Percentiles rank a stretch among this genome's conserved stretches.
Evolutionary conservation across 2,329 filamentous ascomycete species (phyloP).

Genomic region (Calonectria multiphialidica): DNA sequence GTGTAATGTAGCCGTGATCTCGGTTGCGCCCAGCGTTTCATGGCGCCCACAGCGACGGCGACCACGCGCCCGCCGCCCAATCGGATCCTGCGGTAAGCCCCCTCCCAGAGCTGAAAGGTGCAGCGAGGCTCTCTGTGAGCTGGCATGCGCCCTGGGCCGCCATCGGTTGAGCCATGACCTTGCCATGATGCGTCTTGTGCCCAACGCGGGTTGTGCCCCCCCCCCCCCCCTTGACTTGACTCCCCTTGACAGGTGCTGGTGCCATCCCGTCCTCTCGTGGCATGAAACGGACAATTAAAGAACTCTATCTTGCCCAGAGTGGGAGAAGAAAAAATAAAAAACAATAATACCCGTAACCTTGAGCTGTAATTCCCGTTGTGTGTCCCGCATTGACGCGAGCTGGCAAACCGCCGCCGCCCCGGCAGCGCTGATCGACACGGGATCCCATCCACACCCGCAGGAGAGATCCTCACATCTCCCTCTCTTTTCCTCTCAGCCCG

Average conservation of each 20-base stretch:
- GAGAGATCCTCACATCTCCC: background rate
- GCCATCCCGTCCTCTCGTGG: background rate
- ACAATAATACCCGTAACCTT: background rate
- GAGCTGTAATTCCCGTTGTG: background rate
- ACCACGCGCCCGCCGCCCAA: background rate
- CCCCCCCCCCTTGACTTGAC: background rate
- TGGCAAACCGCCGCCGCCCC: background rate
- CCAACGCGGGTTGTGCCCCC: background rate
- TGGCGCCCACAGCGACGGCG: background rate
- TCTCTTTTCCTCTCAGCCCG: background rate
- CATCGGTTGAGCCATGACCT: background rate
- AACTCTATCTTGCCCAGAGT: background rate
- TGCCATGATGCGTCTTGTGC: background rate
- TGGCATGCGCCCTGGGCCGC: background rate
- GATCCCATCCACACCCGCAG: background rate
- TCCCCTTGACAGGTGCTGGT: background rate
- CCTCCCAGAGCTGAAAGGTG: background rate
- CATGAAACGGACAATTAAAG: background rate
- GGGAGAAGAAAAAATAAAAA: background rate
- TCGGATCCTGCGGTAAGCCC: background rate
- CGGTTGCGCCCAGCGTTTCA: conserved; percentile 3
- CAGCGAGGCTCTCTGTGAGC: background rate
- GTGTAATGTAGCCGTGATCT: background rate
- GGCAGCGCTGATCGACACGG: background rate
- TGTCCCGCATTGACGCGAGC: too few species aligned